Percentiles rank a stretch among this genome's conserved stretches.
These are phyloP conservation scores for Pelargonium citronellum DNA, from an alignment of 441 rosid species.

Conservation along the genomic window DNA sequence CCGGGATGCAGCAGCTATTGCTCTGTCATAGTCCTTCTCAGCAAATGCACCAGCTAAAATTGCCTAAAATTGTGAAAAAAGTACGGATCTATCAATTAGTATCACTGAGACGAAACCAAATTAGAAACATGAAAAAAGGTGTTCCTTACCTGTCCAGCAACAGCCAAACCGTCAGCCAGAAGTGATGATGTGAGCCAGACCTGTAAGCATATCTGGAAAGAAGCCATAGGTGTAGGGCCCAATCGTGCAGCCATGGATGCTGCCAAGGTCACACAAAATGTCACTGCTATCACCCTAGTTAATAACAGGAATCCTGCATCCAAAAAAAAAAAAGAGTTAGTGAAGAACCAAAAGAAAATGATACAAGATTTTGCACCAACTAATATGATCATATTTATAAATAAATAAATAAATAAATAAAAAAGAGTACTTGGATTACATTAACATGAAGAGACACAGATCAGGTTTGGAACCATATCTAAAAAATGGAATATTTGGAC, in stretches of 20 bases:
- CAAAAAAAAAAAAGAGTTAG: background rate
- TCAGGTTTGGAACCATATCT: too few species aligned
- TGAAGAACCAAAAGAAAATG: background rate
- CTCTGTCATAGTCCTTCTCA: constrained; percentile 50
- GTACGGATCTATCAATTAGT: too few species aligned
- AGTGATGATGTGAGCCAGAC: constrained; percentile 74
- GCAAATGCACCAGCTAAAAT: constrained; percentile 62
- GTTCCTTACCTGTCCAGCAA: constrained; percentile 58
- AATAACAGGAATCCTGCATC: constrained; percentile 40
- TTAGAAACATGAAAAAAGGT: background rate
- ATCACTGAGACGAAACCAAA: background rate
- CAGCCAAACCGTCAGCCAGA: constrained; percentile 68
- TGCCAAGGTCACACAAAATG: constrained; percentile 65
- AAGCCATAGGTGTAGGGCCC: constrained; percentile 64
- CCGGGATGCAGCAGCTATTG: constrained; percentile 40
- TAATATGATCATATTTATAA: too few species aligned
- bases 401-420: too few species aligned
- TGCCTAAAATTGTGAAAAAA: constrained; percentile 32
- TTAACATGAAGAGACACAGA: too few species aligned
- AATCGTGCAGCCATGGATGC: constrained; percentile 71
- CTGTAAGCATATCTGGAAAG: constrained; percentile 65
- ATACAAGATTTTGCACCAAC: background rate
- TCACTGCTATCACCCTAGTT: constrained; percentile 56
- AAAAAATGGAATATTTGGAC: too few species aligned
- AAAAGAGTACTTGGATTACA: too few species aligned